Conservation (phyloP, 1,284 basidiomycete species). For the Coriolopsis trogii region DNA sequence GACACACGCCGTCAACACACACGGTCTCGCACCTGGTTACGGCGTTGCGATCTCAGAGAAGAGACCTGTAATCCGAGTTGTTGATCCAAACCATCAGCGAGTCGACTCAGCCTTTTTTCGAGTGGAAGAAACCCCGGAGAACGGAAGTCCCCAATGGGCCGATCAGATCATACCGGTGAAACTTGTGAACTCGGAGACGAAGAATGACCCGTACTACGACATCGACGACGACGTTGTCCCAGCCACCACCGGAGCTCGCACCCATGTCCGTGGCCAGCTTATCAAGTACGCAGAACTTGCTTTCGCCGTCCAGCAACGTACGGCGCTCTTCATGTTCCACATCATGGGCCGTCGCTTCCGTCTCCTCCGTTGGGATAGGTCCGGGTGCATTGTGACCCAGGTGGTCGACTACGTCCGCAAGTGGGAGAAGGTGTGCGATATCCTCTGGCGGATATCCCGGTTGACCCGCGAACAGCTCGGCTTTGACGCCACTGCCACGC, state of each 20-base stretch:
- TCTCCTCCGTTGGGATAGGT: slow-evolving; percentile 11
- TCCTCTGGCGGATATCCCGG: slow-evolving; percentile 1
- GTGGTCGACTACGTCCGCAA: slow-evolving; percentile 7
- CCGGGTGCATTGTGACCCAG: slow-evolving; percentile 1
- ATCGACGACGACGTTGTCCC: background rate
- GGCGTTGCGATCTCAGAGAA: background rate
- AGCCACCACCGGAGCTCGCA: background rate
- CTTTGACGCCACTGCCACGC: slow-evolving; percentile 8
- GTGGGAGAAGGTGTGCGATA: background rate
- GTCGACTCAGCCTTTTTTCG: background rate
- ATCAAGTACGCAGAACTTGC: background rate
- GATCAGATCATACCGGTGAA: background rate
- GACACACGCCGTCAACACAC: background rate
- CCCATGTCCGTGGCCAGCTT: background rate
- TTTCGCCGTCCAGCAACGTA: slow-evolving; percentile 10
- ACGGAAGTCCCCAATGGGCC: background rate
- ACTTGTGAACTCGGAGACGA: background rate
- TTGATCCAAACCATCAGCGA: background rate
- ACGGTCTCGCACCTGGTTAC: background rate
- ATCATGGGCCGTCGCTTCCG: slow-evolving; percentile 3
- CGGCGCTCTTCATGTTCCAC: background rate
- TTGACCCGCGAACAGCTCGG: background rate
- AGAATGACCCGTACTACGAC: background rate
- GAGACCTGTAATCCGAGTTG: background rate
- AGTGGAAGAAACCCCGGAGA: background rate